phyloP scores from a whole-genome alignment of 768 basidiomycete species.

The Lentinula lateritia region DNA sequence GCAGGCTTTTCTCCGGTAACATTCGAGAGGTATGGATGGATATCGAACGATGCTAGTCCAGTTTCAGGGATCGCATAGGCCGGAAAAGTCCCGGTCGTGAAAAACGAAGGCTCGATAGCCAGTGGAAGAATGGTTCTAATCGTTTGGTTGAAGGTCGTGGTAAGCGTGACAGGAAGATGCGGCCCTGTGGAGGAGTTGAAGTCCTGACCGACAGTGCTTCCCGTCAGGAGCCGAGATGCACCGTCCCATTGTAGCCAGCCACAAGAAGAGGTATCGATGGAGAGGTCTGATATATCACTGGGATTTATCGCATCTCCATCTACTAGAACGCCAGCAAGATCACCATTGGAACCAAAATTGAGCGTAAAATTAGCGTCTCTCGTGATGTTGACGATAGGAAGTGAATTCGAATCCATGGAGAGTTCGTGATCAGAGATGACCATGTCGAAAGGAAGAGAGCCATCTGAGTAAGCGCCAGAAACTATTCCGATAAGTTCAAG shows the following conservation, averaged over 20 bases:
- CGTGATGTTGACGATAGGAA: constrained; percentile 72
- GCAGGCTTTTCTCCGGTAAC: constrained; percentile 29
- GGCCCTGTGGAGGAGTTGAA: constrained; percentile 27
- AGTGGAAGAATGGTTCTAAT: constrained; percentile 60
- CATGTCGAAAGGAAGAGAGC: constrained; percentile 54
- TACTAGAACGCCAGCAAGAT: constrained; percentile 60
- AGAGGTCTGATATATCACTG: constrained; percentile 49
- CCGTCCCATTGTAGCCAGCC: constrained; percentile 61
- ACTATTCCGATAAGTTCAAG: constrained; percentile 69
- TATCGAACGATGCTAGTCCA: constrained; percentile 43
- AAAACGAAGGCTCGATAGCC: constrained; percentile 68
- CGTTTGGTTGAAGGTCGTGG: constrained; percentile 62
- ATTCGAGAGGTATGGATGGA: constrained; percentile 54
- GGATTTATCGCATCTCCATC: constrained; percentile 56
- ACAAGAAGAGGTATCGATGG: constrained; percentile 55
- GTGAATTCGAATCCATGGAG: constrained; percentile 34
- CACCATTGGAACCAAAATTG: constrained; percentile 43
- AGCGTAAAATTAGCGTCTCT: constrained; percentile 47
- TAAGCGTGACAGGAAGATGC: constrained; percentile 55
- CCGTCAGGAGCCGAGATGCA: constrained; percentile 51
- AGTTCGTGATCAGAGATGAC: constrained; percentile 68
- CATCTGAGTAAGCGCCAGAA: constrained; percentile 63
- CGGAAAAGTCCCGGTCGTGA: constrained; percentile 52
- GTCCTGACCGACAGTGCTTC: constrained; percentile 46
- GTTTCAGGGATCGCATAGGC: constrained; percentile 50